phyloP scores from a whole-genome alignment of 2,329 filamentous ascomycete genomes.

The Emmonsia crescens region DNA sequence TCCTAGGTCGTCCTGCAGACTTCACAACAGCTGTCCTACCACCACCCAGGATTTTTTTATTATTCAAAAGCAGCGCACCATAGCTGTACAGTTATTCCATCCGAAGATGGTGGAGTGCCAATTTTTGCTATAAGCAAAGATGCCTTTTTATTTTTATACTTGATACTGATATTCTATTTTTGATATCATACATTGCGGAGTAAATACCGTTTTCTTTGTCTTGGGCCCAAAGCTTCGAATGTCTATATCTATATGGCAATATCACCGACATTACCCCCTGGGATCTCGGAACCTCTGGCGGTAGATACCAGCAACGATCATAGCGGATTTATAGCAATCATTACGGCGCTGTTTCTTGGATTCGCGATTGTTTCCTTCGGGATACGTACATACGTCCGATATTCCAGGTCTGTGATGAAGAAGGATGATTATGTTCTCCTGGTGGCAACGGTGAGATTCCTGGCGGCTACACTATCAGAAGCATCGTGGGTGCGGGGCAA shows the following conservation, averaged over 20 bases:
- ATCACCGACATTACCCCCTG: constrained; percentile 12
- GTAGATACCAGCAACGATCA: constrained; percentile 29
- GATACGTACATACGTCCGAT: constrained; percentile 31
- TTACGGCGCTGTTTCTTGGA: constrained; percentile 28
- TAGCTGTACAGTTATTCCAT: background rate
- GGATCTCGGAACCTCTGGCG: constrained; percentile 25
- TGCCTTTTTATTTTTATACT: background rate
- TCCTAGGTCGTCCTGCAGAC: background rate
- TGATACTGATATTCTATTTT: background rate
- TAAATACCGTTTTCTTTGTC: background rate
- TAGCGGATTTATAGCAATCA: constrained; percentile 31
- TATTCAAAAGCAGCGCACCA: background rate
- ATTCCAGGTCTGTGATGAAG: constrained; percentile 21
- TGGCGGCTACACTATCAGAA: background rate
- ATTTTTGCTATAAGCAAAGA: background rate
- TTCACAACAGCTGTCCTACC: background rate
- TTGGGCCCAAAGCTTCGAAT: background rate
- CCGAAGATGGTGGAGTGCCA: background rate
- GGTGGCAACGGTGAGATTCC: constrained; percentile 20
- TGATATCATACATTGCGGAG: background rate
- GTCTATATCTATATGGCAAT: constrained; percentile 1
- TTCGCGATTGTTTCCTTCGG: constrained; percentile 30
- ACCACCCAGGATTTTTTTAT: background rate
- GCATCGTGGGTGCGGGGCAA: background rate
- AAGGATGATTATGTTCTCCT: constrained; percentile 28